Base-by-base conservation (phyloP, 768 basidiomycete genomes). In the Russula lepida region DNA sequence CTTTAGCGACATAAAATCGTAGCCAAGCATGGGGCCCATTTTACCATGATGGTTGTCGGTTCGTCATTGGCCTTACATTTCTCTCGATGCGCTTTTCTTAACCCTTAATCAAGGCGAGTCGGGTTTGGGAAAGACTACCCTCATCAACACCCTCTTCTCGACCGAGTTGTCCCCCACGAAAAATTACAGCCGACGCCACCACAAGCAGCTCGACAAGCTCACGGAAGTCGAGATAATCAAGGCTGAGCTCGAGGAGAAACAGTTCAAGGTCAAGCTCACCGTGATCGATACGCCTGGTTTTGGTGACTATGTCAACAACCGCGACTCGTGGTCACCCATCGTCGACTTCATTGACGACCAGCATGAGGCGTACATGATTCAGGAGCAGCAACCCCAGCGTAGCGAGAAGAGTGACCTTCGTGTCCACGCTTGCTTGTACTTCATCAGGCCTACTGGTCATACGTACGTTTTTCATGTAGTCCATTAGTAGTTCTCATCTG, bases 221-320 rank as follows among this genome's bases (percentile, higher is more conserved):
- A 98, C 95, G 25, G 95, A 98, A 77, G 89, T 97, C 59, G 97
- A 98, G 71, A 95, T 99, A 56, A 93, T 98, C 81, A 99, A 99
- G 80, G 97, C 95, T 15, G 95, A 98, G 77, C 84, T 99, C 25
- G 97, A 98, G 77, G 97, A 98, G 76, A 92, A 95, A 73, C 89
- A 92, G 72, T 98, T 98, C 85, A 95, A 94, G 75, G 95, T 98
- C 80, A 98, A 98, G 81, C 85, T 99, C 66, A 95, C 90, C 19
- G 97, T 98, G 72, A 95, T 99, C 66, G 97, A 99, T 75, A 98
- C 95, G 12, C 97, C 97, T 57, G 97, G 97, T 30, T 99, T 98
- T 65, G 97, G 97, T 39, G 97, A 99, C 88, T 98, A 98, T 70
- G 95, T 99, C 77, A 99, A 99, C 90, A 99, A 99, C 83, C 85